Percentiles rank a stretch among this genome's conserved stretches.
These are phyloP conservation scores for Ogataea sp. DNA, from an alignment of 805 yeast genomes.

Conservation along the genomic window DNA sequence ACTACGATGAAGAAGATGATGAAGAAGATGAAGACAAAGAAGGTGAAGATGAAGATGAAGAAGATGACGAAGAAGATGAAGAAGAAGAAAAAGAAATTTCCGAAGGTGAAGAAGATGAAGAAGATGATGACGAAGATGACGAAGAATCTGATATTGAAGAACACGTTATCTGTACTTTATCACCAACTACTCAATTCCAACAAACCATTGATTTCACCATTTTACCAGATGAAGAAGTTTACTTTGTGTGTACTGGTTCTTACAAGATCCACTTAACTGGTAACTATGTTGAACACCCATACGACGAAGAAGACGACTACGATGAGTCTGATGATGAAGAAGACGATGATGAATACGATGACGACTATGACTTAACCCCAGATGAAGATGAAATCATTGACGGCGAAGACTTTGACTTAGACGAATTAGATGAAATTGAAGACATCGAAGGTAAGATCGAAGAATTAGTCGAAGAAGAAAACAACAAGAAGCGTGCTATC, in stretches of 20 bases:
- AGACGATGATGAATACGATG: slow-evolving; percentile 39
- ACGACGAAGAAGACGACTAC: slow-evolving; percentile 56
- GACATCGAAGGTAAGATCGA: slow-evolving; percentile 68
- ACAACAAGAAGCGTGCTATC: slow-evolving; percentile 29
- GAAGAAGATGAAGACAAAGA: slow-evolving; percentile 35
- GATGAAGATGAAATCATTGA: slow-evolving; percentile 61
- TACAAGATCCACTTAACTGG: slow-evolving; percentile 90
- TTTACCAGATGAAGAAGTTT: slow-evolving; percentile 88
- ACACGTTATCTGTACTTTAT: slow-evolving; percentile 78
- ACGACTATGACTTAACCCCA: slow-evolving; percentile 60
- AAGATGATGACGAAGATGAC: slow-evolving; percentile 40
- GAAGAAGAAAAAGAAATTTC: slow-evolving; percentile 22
- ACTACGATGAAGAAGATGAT: slow-evolving; percentile 37
- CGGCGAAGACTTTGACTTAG: slow-evolving; percentile 47
- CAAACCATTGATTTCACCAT: slow-evolving; percentile 87
- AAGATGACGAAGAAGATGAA: slow-evolving; percentile 28
- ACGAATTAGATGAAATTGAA: slow-evolving; percentile 58
- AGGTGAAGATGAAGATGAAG: slow-evolving; percentile 20
- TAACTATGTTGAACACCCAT: slow-evolving; percentile 94
- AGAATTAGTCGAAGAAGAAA: slow-evolving; percentile 62
- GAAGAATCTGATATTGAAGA: slow-evolving; percentile 66
- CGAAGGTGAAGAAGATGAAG: slow-evolving; percentile 28
- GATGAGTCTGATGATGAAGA: slow-evolving; percentile 38
- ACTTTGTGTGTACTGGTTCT: slow-evolving; percentile 92
- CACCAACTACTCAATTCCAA: slow-evolving; percentile 80